Conservation (phyloP, 2,329 filamentous ascomycete genomes). For the Capronia epimyces region DNA sequence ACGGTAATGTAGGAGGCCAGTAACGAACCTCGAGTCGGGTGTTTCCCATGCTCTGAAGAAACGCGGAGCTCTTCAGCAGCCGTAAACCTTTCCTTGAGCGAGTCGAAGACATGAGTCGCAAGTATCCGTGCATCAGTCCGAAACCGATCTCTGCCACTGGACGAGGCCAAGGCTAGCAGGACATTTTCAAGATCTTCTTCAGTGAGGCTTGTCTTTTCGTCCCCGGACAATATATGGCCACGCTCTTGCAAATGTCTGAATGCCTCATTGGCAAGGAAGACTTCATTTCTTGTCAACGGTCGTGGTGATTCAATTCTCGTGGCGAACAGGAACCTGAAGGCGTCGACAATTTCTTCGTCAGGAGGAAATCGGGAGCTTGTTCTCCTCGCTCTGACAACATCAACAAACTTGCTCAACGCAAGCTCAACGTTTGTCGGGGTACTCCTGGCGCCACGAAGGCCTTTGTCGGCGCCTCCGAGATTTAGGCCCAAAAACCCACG, state of each 20-base stretch:
- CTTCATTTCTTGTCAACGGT: conserved; percentile 61
- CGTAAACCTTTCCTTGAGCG: conserved; percentile 17
- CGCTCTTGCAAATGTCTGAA: conserved; percentile 54
- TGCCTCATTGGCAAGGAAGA: conserved; percentile 54
- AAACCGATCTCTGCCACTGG: conserved; percentile 23
- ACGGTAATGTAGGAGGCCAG: conserved; percentile 43
- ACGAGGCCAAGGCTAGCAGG: conserved; percentile 35
- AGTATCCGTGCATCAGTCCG: conserved; percentile 23
- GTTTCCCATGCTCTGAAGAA: conserved; percentile 4
- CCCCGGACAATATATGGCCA: conserved; percentile 28
- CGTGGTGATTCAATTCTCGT: conserved; percentile 47
- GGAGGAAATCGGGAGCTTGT: conserved; percentile 61
- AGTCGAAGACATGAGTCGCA: conserved; percentile 20
- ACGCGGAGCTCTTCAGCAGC: conserved; percentile 2
- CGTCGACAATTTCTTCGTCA: conserved; percentile 57
- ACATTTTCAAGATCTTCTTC: conserved; percentile 38
- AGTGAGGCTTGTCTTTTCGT: conserved; percentile 37
- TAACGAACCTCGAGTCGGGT: conserved; percentile 25
- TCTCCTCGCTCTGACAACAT: conserved; percentile 58
- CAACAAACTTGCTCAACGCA: conserved; percentile 47
- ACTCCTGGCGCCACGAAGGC: conserved; percentile 20
- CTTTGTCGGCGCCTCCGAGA: conserved; percentile 6
- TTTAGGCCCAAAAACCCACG: conserved; percentile 23
- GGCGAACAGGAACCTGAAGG: conserved; percentile 60
- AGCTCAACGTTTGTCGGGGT: conserved; percentile 24